phyloP scores from a whole-genome alignment of 2,329 filamentous ascomycete genomes.

The Aureobasidium sp. region DNA sequence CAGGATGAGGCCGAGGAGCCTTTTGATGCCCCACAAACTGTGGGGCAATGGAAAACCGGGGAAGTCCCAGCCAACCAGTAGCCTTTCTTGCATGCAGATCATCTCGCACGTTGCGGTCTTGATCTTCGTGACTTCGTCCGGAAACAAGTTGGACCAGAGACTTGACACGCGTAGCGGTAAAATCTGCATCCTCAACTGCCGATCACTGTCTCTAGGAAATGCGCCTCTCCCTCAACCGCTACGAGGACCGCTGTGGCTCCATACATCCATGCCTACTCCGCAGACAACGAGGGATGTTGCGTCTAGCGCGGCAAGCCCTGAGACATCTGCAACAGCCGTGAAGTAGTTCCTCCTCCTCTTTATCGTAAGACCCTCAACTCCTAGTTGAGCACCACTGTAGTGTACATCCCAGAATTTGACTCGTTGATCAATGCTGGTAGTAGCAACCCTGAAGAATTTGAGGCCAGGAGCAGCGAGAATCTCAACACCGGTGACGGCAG shows the following conservation, averaged over 20 bases:
- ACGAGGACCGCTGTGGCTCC: neutral
- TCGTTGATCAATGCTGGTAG: constrained; percentile 38
- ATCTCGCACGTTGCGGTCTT: neutral
- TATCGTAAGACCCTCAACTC: constrained; percentile 24
- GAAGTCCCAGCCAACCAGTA: neutral
- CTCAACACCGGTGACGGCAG: constrained; percentile 55
- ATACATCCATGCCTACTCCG: constrained; percentile 42
- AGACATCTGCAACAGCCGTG: constrained; percentile 48
- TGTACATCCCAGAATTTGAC: constrained; percentile 39
- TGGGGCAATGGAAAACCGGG: neutral
- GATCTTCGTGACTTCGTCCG: neutral
- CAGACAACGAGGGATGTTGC: constrained; percentile 30
- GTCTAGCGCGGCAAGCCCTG: constrained; percentile 36
- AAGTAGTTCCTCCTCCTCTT: constrained; percentile 24
- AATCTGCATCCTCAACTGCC: constrained; percentile 1
- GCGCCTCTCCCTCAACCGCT: neutral
- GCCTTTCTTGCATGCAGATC: neutral
- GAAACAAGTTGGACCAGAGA: neutral
- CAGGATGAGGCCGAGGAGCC: neutral
- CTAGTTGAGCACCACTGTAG: constrained; percentile 15
- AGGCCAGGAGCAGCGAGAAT: constrained; percentile 20
- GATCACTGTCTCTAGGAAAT: neutral
- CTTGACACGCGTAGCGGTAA: neutral
- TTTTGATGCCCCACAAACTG: neutral
- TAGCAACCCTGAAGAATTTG: constrained; percentile 17